phyloP scores from a whole-genome alignment of 2,329 filamentous ascomycete species.

The Cladosporium sp. region DNA sequence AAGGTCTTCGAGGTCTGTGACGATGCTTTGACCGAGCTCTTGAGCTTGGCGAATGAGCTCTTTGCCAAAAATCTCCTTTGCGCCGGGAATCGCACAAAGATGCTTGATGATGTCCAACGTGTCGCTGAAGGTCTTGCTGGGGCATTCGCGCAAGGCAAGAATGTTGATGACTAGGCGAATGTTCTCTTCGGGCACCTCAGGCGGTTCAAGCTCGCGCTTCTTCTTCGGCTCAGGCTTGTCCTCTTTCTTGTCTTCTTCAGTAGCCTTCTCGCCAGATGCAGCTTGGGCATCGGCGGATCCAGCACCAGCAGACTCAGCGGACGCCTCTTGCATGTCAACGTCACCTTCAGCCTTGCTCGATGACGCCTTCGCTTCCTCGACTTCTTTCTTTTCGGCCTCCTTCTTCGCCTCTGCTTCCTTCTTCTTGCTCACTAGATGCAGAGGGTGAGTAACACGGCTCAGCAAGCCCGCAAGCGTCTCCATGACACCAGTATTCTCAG shows the following conservation, averaged over 20 bases:
- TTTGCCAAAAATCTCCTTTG: conserved; percentile 85
- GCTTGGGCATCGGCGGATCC: conserved; percentile 18
- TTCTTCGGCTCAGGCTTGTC: conserved; percentile 39
- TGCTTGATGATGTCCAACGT: conserved; percentile 99
- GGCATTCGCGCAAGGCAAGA: conserved; percentile 91
- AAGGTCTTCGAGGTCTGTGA: conserved; percentile 78
- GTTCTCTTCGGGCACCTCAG: conserved; percentile 82
- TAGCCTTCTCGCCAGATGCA: conserved; percentile 14
- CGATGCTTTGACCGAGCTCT: conserved; percentile 75
- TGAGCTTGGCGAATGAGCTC: conserved; percentile 88
- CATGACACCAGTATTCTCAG: conserved; percentile 97
- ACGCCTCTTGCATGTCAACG: conserved; percentile 22
- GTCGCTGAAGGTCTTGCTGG: conserved; percentile 95
- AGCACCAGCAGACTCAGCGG: conserved; percentile 15
- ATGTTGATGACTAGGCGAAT: conserved; percentile 94
- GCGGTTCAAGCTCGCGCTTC: conserved; percentile 67
- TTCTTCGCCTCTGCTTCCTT: conserved; percentile 59
- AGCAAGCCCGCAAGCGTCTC: conserved; percentile 83
- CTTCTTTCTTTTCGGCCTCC: conserved; percentile 26
- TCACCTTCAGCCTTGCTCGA: conserved; percentile 15
- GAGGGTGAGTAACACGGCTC: conserved; percentile 80
- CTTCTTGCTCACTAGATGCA: conserved; percentile 76
- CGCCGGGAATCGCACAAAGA: conserved; percentile 84
- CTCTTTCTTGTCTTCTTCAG: conserved; percentile 38
- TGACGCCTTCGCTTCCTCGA: background rate